Percentiles rank a stretch among this genome's conserved stretches.
Evolutionary conservation across 23 red algal species (phyloP).

Genomic region (Gracilaria gracilis): DNA sequence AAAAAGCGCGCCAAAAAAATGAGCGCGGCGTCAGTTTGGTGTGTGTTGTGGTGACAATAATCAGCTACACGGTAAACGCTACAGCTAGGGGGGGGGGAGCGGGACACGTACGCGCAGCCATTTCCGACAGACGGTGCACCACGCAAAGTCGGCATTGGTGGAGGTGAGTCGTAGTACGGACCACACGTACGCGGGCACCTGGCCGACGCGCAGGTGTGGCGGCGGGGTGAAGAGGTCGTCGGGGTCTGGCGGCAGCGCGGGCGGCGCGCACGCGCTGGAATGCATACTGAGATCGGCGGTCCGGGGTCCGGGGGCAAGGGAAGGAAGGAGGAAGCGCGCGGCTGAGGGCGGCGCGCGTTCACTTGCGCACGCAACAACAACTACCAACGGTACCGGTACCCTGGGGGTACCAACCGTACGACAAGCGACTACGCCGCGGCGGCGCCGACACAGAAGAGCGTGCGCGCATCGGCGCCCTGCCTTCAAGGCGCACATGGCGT

Average conservation of each 20-base stretch:
- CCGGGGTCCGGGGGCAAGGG: no score
- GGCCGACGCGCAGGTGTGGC: slow-evolving; percentile 10
- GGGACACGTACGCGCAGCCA: slow-evolving; percentile 43
- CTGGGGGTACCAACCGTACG: no score
- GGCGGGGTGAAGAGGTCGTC: slow-evolving; percentile 64
- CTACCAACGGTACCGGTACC: no score
- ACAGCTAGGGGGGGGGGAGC: background rate
- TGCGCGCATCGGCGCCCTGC: no score
- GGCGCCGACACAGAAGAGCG: background rate
- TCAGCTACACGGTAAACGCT: no score
- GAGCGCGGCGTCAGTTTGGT: background rate
- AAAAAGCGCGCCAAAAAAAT: background rate
- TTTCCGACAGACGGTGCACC: slow-evolving; percentile 58
- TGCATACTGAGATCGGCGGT: no score
- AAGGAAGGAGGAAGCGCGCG: no score
- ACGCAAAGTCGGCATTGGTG: slow-evolving; percentile 59
- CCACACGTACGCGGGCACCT: slow-evolving; percentile 41
- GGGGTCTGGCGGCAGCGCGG: slow-evolving; percentile 40
- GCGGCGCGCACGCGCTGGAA: background rate
- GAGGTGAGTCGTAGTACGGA: slow-evolving; percentile 56
- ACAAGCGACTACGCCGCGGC: no score
- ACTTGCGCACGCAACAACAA: no score
- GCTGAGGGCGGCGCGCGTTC: no score
- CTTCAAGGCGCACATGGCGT: no score
- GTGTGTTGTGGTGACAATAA: no score